phyloP scores from a whole-genome alignment of 129 eudicot genomes.

The Arctium minus region DNA sequence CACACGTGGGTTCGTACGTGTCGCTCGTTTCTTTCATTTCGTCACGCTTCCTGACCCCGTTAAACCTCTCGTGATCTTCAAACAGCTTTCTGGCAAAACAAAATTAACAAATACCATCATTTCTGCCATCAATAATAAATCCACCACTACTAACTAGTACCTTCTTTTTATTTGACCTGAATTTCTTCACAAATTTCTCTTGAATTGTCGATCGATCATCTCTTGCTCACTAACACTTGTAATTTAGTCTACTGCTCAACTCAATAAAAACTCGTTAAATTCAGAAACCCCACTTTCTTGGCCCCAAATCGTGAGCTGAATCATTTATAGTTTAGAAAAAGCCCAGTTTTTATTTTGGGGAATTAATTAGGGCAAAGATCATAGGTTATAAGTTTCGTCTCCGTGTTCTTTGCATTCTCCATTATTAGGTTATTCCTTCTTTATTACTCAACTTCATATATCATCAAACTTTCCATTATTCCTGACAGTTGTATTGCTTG shows the following conservation, averaged over 20 bases:
- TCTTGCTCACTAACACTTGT: neutral
- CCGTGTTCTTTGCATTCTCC: slow-evolving; percentile 6
- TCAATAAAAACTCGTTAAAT: neutral
- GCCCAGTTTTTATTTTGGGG: neutral
- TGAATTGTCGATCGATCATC: neutral
- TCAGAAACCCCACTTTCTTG: neutral
- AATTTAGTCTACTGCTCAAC: neutral
- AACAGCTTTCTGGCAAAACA: neutral
- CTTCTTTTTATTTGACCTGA: neutral
- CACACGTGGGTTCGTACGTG: slow-evolving; percentile 11
- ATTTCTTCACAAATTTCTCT: neutral
- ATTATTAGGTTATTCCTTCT: neutral
- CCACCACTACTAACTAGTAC: neutral
- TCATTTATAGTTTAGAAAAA: neutral
- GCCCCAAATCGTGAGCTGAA: neutral
- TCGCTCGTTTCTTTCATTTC: slow-evolving; percentile 19
- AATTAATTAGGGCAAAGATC: neutral
- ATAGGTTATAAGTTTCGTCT: neutral
- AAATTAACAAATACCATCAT: neutral
- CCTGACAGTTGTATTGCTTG: slow-evolving; percentile 21
- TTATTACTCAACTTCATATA: slow-evolving; percentile 17
- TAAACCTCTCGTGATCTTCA: slow-evolving; percentile 4
- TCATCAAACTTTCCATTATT: neutral
- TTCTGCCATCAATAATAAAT: neutral
- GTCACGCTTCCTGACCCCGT: slow-evolving; percentile 22